Evolutionary conservation across 1,284 basidiomycete species (phyloP).

Genomic region (Tremellales sp.): DNA sequence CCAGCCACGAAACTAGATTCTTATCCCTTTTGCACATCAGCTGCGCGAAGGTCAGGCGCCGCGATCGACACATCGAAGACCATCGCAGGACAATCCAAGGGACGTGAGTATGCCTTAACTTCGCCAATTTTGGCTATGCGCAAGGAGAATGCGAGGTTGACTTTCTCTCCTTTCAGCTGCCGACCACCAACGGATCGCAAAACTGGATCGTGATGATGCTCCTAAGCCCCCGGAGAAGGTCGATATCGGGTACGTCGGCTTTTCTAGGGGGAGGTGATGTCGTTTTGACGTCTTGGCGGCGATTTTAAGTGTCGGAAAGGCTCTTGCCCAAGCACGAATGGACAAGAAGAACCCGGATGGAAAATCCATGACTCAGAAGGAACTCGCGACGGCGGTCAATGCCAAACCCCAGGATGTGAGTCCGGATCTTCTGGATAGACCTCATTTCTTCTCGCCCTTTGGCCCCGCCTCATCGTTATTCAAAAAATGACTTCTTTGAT

Average conservation of each 20-base stretch:
- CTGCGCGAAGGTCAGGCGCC: conserved; percentile 49
- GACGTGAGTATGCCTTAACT: conserved; percentile 22
- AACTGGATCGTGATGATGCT: conserved; percentile 92
- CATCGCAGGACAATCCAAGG: conserved; percentile 35
- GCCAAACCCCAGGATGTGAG: conserved; percentile 49
- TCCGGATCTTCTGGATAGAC: no score
- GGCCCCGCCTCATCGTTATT: no score
- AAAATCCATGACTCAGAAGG: conserved; percentile 71
- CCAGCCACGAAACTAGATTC: background rate
- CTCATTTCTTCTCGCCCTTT: no score
- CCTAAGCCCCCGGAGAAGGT: conserved; percentile 91
- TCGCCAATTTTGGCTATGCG: no score
- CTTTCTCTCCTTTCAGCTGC: conserved; percentile 63
- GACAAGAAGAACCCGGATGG: conserved; percentile 51
- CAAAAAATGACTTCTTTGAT: no score
- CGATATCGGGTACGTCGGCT: conserved; percentile 40
- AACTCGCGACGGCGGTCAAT: conserved; percentile 66
- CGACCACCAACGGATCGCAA: conserved; percentile 89
- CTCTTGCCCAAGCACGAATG: conserved; percentile 77
- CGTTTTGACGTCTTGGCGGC: background rate
- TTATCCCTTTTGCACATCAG: conserved; percentile 10
- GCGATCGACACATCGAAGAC: conserved; percentile 52
- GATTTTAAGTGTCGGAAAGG: conserved; percentile 54
- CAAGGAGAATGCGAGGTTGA: background rate
- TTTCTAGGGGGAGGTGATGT: background rate